Evolutionary conservation across 2,329 filamentous ascomycete species (phyloP), one percentile per base, ranked within the genome.

Genomic region (Penicillium sclerotiorum): DNA sequence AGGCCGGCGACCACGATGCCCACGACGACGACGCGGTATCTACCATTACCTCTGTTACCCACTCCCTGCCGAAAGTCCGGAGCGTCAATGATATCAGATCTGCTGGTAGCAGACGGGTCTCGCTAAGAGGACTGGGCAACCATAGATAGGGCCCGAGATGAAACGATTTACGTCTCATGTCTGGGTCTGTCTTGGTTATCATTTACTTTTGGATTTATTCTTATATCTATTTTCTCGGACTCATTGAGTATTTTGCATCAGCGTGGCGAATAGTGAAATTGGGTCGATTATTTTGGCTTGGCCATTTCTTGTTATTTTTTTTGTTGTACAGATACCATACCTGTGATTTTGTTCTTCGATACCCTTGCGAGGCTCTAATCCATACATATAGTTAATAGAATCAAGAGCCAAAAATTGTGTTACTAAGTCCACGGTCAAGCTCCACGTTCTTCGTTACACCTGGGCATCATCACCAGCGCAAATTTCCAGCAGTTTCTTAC

Each of bases 71-170:
- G 1, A 70, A 69, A 47, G 62, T 63, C 35, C 57, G 65, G 52
- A 74, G 72, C 46, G 67, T 73, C 47, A 71, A 70, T 49, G 72
- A 75, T 47, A 70, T 74, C 33, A 62, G 69, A 2, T 60, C 60
- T 22, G 62, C 49, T 22, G 68, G 67, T 8, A 74, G 69, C 52
- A 67, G 66, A 52, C 68, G 72, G 7, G 68, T 75, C 27, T 64
- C 64, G 12, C 59, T 75, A 7, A 66, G 64, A 27, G 70, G 72
- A 13, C 58, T 75, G 32, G 65, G 56, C 17, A 66, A 47, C 52
- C 65, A 59, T 43, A 56, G 57, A 45, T 56, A 47, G 40, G 15
- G 20, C 22, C 12, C 27, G 8, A 17, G 23, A 15, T 6, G 13
- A 43, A 18, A 33, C 12, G 20, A 25, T 12, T 12, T n/a, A 47